phyloP scores from a whole-genome alignment of 805 yeast species.

The Candida stauntonica region DNA sequence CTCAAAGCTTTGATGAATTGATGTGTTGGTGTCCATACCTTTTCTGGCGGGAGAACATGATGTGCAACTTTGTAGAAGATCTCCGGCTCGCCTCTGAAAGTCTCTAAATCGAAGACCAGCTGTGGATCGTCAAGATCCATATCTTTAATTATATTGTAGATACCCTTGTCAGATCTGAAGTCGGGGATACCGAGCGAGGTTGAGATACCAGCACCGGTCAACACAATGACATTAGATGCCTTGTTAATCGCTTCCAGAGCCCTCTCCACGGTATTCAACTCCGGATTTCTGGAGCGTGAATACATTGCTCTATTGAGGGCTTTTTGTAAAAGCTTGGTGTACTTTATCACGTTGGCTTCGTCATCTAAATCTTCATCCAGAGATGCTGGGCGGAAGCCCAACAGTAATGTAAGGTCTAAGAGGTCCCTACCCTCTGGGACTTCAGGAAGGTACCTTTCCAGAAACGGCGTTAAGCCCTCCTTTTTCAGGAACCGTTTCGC shows the following conservation, averaged over 20 bases:
- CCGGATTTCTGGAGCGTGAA: constrained; percentile 50
- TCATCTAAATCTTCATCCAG: constrained; percentile 35
- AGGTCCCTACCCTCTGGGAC: constrained; percentile 57
- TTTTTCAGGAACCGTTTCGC: constrained; percentile 52
- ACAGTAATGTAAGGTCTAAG: constrained; percentile 47
- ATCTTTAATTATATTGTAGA: constrained; percentile 63
- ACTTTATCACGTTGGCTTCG: constrained; percentile 40
- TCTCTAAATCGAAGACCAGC: constrained; percentile 73
- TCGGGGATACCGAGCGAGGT: constrained; percentile 90
- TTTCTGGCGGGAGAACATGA: constrained; percentile 73
- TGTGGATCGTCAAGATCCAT: constrained; percentile 83
- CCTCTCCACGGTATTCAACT: constrained; percentile 55
- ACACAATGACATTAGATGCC: constrained; percentile 60
- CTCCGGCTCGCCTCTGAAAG: constrained; percentile 72
- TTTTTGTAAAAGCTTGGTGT: constrained; percentile 50
- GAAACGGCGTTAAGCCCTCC: constrained; percentile 55
- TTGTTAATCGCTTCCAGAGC: constrained; percentile 48
- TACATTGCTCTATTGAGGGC: constrained; percentile 61
- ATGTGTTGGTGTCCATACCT: constrained; percentile 70
- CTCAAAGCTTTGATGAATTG: constrained; percentile 69
- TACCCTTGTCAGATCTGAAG: constrained; percentile 84
- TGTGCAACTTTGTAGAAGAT: constrained; percentile 85
- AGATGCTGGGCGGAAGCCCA: constrained; percentile 49
- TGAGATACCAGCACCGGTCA: constrained; percentile 93
- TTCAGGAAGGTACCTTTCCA: constrained; percentile 57